Percentiles rank a stretch among this genome's conserved stretches.
Conservation (phyloP, 2,329 filamentous ascomycete genomes). For the Cladophialophora immunda region DNA sequence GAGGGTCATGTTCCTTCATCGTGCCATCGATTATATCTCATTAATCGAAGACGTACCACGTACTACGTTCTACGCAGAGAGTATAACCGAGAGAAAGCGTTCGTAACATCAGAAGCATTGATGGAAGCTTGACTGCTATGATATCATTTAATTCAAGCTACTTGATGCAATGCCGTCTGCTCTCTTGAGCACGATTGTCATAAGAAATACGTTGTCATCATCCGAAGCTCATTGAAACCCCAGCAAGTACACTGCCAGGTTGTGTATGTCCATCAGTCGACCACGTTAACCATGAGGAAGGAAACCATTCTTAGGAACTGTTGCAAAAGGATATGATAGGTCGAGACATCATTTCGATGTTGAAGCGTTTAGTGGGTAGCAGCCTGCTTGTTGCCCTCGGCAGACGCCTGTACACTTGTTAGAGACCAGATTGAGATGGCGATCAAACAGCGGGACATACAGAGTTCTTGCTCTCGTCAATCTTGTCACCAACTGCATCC, state of each 20-base stretch:
- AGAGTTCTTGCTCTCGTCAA: slow-evolving; percentile 62
- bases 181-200: slow-evolving; percentile 13
- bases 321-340: slow-evolving; percentile 25
- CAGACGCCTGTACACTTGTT: slow-evolving; percentile 36
- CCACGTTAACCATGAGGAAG: slow-evolving; percentile 12
- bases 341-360: slow-evolving; percentile 4
- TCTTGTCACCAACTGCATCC: slow-evolving; percentile 62
- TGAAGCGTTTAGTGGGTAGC: slow-evolving; percentile 38
- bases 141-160: slow-evolving; percentile 32
- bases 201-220: slow-evolving; percentile 30
- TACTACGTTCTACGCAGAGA: no score
- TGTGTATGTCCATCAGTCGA: slow-evolving; percentile 18
- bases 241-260: slow-evolving; percentile 20
- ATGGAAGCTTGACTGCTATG: not conserved
- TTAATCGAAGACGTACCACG: no score
- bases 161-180: slow-evolving; percentile 14
- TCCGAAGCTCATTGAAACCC: slow-evolving; percentile 25
- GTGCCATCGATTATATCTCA: no score
- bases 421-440: slow-evolving; percentile 6
- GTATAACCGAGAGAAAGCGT: not conserved
- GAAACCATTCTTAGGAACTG: slow-evolving; percentile 28
- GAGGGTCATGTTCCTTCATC: no score
- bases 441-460: slow-evolving; percentile 30
- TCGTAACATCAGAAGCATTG: no score
- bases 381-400: slow-evolving; percentile 41